Evolutionary conservation across 73 alveolate species (phyloP).

Genomic region (Paramecium primaurelia): DNA sequence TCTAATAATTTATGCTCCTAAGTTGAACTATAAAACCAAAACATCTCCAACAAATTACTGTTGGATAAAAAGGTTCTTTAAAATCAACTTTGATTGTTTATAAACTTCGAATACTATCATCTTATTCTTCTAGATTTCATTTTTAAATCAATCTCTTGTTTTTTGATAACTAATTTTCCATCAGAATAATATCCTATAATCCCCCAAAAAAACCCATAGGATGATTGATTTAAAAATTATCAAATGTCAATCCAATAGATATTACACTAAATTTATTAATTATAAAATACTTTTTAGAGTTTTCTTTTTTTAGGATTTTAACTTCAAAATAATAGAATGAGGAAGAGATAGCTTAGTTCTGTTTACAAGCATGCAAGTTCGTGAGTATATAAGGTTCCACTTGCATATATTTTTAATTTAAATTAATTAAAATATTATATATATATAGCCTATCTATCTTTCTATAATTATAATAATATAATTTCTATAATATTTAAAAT

Average conservation of each 20-base stretch:
- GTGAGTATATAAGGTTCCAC: not conserved
- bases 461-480: not conserved
- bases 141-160: not conserved
- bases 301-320: not conserved
- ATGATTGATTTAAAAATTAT: not conserved
- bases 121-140: not conserved
- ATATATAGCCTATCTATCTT: too few relatives aligned
- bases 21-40: not conserved
- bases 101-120: not conserved
- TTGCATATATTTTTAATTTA: not conserved
- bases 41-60: not conserved
- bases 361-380: not conserved
- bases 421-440: not conserved
- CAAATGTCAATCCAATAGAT: not conserved
- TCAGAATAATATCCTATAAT: not conserved
- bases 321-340: constrained; percentile 27
- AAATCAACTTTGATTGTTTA: not conserved
- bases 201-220: not conserved
- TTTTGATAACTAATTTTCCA: not conserved
- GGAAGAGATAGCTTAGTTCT: not conserved
- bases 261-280: not conserved
- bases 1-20: constrained; percentile 10
- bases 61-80: not conserved
- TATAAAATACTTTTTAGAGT: not conserved
- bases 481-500: not conserved